Base-by-base conservation (phyloP, 1,284 basidiomycete species). In the Malassezia caprae region DNA sequence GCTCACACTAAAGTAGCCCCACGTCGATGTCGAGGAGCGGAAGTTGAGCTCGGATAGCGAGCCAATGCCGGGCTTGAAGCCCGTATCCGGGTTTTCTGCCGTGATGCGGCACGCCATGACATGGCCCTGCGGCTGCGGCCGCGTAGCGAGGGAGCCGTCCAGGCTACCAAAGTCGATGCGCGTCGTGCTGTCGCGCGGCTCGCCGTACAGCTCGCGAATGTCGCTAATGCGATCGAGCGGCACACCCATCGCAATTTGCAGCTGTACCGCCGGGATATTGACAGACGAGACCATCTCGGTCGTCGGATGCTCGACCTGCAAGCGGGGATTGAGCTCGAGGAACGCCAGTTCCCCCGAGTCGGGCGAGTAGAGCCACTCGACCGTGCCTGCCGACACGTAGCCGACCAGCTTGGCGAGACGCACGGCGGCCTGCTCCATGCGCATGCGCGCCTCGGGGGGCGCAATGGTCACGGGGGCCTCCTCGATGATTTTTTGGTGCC, bases 401-500 rank as follows among this genome's bases (percentile, higher is more conserved):
- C 94, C 94, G 57, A 99, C 94, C 34, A 98, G 84, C 78, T 96
- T 98, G 42, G 93, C 90, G 23, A 98, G 81, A 70, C 94, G 84
- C 42, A 99, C 94, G 32, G 94, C 94, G 12, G 94, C 90, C 68
- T 90, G 89, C 76, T 98, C 94, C 94, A 98, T 98, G 76, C 90
- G 80, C 82, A 91, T 42, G 85, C 85, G 47, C 83, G 85, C 69
- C 83, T 85, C 17, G 42, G 69, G 65, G 32, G 66, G 63, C 37
- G 94, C 94, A 63, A 98, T 96, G 19, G 93, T 96, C 48, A 99
- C 93, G 24, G 94, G 94, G 8, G 94, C 94, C 77, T 99, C 94
- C 78, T 99, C 94, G 59, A 99, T 99, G 67, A 99, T 99, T 80
- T 99, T 99, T 77, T 99, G 94, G 78, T 99, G 94, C 63, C 94